Base-by-base conservation (phyloP, 2,329 filamentous ascomycete species). In the Ophiostoma himal-ulmi region DNA sequence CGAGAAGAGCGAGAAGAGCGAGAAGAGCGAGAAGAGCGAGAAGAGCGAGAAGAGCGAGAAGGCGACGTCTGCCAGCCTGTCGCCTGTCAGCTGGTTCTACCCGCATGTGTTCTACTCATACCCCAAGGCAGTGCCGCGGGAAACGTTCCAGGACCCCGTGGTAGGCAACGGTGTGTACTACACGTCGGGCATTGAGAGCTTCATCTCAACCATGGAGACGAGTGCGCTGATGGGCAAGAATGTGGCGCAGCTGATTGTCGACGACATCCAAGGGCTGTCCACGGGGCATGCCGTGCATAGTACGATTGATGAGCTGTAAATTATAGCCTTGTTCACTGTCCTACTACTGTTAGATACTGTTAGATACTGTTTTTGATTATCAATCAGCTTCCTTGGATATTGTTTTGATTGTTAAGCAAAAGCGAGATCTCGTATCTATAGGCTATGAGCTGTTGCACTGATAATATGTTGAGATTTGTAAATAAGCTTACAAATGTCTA, bases 121-220 rank as follows among this genome's bases (percentile, higher is more conserved):
- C 78, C 95, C 95, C 0, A 89, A 92, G 73, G 87, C 93, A 75
- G 86, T 89, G n/a, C 94, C 94, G 0, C 86, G 93, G 0, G 88
- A 93, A 0, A 94, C 91, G 0, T 99, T 98, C 78, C 93, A 97
- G 75, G 90, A 95, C 72, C 86, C 90, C 3, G 82, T 89, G 73
- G 78, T 97, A 3, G 88, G 87, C 5, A 79, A 85, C 7, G 86
- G 87, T 0, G 76, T 94, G 17, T 95, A 88, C 79, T 91, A 91
- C 77, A 90, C 88, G 0, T 88, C 87, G 13, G 88, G 87, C 2
- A 96, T 98, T 62, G 94, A 98, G 80, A 90, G 90, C 75, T 97
- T 99, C 78, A 96, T 98, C 75, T 95, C 91, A 11, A 97, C 93
- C 0, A 98, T 99, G 95, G 95, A 99, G 83, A 97, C 95, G 7